These are phyloP conservation scores for Rossbeevera mucosa DNA, from an alignment of 768 basidiomycete genomes.

Conservation along the genomic window DNA sequence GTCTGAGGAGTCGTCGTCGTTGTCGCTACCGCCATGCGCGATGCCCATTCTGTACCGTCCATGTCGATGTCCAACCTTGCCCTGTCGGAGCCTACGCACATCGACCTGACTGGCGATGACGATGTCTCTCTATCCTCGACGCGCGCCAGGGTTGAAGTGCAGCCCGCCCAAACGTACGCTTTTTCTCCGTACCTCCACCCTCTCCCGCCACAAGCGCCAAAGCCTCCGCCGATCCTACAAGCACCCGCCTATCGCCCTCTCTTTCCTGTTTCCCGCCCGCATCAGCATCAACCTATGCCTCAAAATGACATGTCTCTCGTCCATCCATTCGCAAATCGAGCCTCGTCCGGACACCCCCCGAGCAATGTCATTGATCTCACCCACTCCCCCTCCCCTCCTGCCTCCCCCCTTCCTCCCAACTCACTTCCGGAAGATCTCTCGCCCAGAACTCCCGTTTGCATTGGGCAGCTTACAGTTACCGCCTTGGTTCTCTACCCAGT, in stretches of 20 bases:
- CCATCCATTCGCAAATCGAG: slow-evolving; percentile 15
- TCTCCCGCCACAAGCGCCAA: slow-evolving; percentile 25
- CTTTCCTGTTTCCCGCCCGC: slow-evolving; percentile 42
- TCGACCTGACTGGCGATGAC: slow-evolving; percentile 71
- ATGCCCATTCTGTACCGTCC: slow-evolving; percentile 26
- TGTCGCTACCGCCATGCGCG: slow-evolving; percentile 19
- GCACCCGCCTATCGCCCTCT: slow-evolving; percentile 42
- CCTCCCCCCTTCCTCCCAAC: slow-evolving; percentile 30
- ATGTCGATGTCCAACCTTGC: slow-evolving; percentile 35
- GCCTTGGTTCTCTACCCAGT: slow-evolving; percentile 85
- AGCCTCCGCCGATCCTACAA: slow-evolving; percentile 18
- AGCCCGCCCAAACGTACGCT: slow-evolving; percentile 33
- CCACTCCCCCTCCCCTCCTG: slow-evolving; percentile 53
- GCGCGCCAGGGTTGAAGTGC: slow-evolving; percentile 35
- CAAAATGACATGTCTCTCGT: slow-evolving; percentile 25
- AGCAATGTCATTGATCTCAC: slow-evolving; percentile 76
- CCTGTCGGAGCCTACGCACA: slow-evolving; percentile 47
- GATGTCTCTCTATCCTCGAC: slow-evolving; percentile 38
- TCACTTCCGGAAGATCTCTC: slow-evolving; percentile 55
- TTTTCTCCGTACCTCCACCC: slow-evolving; percentile 22
- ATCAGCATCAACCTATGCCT: slow-evolving; percentile 19
- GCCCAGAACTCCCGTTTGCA: slow-evolving; percentile 83
- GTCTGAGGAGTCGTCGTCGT: no score
- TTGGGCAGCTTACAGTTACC: slow-evolving; percentile 77
- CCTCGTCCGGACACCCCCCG: slow-evolving; percentile 25